These are phyloP conservation scores for Geranium brycei DNA, from an alignment of 345 rosid species.

Conservation along the genomic window DNA sequence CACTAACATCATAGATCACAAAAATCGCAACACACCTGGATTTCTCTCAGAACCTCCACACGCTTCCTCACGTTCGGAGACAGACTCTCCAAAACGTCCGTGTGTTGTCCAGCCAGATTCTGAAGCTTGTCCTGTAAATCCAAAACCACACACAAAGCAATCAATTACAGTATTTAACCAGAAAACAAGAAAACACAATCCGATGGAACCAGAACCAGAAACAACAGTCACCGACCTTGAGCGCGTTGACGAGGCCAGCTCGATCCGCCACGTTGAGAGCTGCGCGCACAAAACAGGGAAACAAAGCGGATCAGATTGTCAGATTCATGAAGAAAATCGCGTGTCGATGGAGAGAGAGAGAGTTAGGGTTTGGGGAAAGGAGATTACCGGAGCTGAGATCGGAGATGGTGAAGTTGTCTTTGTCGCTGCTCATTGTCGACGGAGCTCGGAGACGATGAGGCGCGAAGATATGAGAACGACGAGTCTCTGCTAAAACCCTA, in stretches of 20 bases:
- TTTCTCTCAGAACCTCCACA: conserved; percentile 77
- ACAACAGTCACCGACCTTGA: conserved; percentile 45
- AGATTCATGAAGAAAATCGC: background rate
- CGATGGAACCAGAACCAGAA: background rate
- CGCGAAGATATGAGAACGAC: conserved; percentile 2
- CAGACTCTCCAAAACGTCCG: conserved; percentile 58
- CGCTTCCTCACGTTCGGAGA: conserved; percentile 63
- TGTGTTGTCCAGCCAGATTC: conserved; percentile 63
- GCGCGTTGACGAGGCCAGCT: conserved; percentile 64
- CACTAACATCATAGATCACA: background rate
- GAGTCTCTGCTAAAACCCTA: conserved; percentile 42
- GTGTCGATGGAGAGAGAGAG: background rate
- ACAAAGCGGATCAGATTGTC: background rate
- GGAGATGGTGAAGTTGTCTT: conserved; percentile 44
- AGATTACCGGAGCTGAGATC: conserved; percentile 60
- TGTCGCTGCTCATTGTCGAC: conserved; percentile 49
- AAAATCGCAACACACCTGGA: conserved; percentile 39
- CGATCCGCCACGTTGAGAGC: conserved; percentile 65
- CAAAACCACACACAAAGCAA: background rate
- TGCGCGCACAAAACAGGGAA: conserved; percentile 11
- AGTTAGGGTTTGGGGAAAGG: background rate
- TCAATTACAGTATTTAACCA: too few relatives aligned
- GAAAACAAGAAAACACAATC: background rate
- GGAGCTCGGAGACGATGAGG: conserved; percentile 4
- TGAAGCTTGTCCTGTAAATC: conserved; percentile 60